Conservation (phyloP, 805 yeast genomes). For the Candida awuae region DNA sequence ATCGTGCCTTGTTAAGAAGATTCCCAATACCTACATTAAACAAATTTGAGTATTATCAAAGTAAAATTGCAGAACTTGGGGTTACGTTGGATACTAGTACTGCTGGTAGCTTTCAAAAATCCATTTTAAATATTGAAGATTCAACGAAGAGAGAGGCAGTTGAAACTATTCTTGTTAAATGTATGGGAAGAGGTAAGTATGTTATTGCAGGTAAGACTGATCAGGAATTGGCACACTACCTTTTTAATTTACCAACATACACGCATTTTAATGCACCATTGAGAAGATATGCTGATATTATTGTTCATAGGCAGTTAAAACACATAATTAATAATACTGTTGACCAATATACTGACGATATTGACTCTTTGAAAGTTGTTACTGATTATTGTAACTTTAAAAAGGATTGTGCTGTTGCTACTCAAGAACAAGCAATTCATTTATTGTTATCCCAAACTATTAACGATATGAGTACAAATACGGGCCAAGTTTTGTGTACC, state of each 20-base stretch:
- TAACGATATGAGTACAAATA: slow-evolving; percentile 57
- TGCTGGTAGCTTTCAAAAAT: slow-evolving; percentile 61
- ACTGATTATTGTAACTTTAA: slow-evolving; percentile 93
- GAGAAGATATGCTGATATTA: slow-evolving; percentile 83
- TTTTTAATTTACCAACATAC: slow-evolving; percentile 74
- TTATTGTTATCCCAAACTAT: slow-evolving; percentile 75
- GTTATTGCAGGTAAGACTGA: slow-evolving; percentile 83
- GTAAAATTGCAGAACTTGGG: slow-evolving; percentile 60
- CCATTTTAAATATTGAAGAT: slow-evolving; percentile 59
- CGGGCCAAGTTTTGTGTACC: slow-evolving; percentile 77
- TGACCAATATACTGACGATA: slow-evolving; percentile 41
- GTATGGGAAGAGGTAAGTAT: slow-evolving; percentile 80
- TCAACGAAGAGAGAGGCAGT: slow-evolving; percentile 58
- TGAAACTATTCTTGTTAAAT: slow-evolving; percentile 72
- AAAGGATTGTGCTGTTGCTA: slow-evolving; percentile 86
- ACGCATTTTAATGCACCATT: slow-evolving; percentile 93
- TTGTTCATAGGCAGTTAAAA: slow-evolving; percentile 89
- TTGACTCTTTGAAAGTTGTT: slow-evolving; percentile 66
- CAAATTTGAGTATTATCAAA: slow-evolving; percentile 70
- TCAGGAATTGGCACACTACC: slow-evolving; percentile 72
- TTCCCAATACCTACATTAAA: slow-evolving; percentile 78
- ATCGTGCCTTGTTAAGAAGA: slow-evolving; percentile 74
- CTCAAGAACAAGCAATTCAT: slow-evolving; percentile 94
- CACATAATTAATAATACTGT: slow-evolving; percentile 39
- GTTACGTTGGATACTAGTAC: slow-evolving; percentile 65